Percentiles rank a stretch among this genome's conserved stretches.
Conservation (phyloP, 352 stramenopile genomes). For the Globisporangium takayamanum region DNA sequence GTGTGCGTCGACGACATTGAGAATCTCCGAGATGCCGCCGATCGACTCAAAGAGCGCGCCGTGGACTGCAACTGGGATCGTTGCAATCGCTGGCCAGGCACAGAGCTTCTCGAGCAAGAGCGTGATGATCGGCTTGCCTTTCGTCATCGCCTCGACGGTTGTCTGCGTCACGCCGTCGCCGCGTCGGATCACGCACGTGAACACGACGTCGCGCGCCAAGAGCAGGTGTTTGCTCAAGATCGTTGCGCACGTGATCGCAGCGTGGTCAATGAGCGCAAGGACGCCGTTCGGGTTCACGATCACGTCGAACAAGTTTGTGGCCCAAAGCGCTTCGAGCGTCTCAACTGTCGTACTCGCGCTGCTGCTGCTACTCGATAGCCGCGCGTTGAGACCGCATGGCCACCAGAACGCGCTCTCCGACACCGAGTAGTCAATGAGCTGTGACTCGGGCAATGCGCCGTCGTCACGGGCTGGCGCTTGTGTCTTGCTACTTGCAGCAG, state of each 20-base stretch:
- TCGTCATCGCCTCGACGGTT: slow-evolving; percentile 28
- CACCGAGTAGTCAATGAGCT: slow-evolving; percentile 68
- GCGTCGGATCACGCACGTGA: slow-evolving; percentile 27
- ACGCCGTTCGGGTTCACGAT: slow-evolving; percentile 62
- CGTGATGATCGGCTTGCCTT: slow-evolving; percentile 51
- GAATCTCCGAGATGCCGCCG: slow-evolving; percentile 60
- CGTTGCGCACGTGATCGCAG: slow-evolving; percentile 60
- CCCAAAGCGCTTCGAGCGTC: slow-evolving; percentile 50
- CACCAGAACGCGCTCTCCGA: slow-evolving; percentile 78
- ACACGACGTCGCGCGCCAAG: slow-evolving; percentile 61
- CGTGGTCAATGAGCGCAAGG: slow-evolving; percentile 62
- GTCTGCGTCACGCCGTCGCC: slow-evolving; percentile 17
- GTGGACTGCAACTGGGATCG: slow-evolving; percentile 75
- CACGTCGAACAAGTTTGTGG: slow-evolving; percentile 58
- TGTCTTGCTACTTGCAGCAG: slow-evolving; percentile 6
- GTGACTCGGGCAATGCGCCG: slow-evolving; percentile 61
- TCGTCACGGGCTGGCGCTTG: slow-evolving; percentile 33
- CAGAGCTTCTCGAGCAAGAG: slow-evolving; percentile 58
- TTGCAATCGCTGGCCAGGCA: slow-evolving; percentile 44
- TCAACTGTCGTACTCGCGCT: background rate
- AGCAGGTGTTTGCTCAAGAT: slow-evolving; percentile 79
- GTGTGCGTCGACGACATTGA: slow-evolving; percentile 43
- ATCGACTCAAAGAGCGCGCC: slow-evolving; percentile 78
- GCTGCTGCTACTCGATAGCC: slow-evolving; percentile 7
- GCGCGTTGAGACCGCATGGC: slow-evolving; percentile 38